Percentiles rank a stretch among this genome's conserved stretches.
Evolutionary conservation across 208 protist species (phyloP).

Genomic region (Trypanosoma conorhini): DNA sequence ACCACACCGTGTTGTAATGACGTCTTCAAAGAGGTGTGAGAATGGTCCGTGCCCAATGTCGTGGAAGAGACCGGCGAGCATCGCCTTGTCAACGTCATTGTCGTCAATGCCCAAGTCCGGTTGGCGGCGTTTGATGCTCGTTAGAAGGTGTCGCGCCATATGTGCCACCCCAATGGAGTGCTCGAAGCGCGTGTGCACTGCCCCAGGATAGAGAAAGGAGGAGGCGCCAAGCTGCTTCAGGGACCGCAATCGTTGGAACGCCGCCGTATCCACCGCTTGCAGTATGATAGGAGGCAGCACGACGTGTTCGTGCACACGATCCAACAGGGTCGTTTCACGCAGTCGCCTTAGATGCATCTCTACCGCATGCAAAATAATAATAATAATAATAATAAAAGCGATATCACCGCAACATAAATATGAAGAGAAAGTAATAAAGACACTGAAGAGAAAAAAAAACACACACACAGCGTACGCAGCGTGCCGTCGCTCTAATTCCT

Average conservation of each 20-base stretch:
- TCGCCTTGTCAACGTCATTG: conserved; percentile 83
- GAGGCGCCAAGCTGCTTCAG: conserved; percentile 95
- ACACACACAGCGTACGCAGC: not conserved
- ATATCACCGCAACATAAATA: not conserved
- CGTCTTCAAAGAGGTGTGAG: conserved; percentile 96
- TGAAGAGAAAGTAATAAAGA: not conserved
- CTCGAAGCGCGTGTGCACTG: conserved; percentile 96
- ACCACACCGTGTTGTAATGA: conserved; percentile 62
- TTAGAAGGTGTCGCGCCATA: conserved; percentile 85
- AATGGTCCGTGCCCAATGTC: conserved; percentile 97
- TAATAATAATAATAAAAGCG: not conserved
- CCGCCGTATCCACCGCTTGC: conserved; percentile 93
- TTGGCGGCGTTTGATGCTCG: conserved; percentile 80
- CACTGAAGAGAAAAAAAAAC: not conserved
- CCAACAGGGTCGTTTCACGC: conserved; percentile 60
- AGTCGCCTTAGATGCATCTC: conserved; percentile 35
- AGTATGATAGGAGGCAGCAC: conserved; percentile 60
- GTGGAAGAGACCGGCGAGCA: conserved; percentile 95
- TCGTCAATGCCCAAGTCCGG: conserved; percentile 91
- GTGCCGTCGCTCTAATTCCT: not conserved
- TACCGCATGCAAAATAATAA: not conserved
- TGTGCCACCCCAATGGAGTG: conserved; percentile 96
- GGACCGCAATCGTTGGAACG: conserved; percentile 95
- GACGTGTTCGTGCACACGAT: conserved; percentile 90
- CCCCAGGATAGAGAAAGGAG: conserved; percentile 95